phyloP scores from a whole-genome alignment of 441 rosid species.

The Corymbia citriodora region DNA sequence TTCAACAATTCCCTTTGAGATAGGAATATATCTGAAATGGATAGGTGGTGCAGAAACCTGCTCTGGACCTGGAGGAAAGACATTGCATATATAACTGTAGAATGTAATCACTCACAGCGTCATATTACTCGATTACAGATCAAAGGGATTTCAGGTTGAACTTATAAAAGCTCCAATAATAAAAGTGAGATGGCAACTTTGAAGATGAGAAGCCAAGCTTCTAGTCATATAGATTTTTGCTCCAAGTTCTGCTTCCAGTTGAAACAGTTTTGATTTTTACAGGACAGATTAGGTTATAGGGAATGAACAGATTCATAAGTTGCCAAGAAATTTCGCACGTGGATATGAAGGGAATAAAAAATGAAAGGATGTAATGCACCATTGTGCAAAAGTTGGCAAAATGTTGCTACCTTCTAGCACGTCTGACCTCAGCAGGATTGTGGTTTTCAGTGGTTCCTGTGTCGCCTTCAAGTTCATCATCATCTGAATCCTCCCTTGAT shows the following conservation, averaged over 20 bases:
- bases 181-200: background rate
- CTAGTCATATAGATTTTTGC: background rate
- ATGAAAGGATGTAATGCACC: slow-evolving; percentile 1
- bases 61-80: background rate
- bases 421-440: slow-evolving; percentile 67
- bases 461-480: slow-evolving; percentile 88
- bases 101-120: background rate
- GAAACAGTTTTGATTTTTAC: background rate
- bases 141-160: background rate
- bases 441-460: slow-evolving; percentile 60
- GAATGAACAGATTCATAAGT: background rate
- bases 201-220: background rate
- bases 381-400: background rate
- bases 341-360: slow-evolving; percentile 8
- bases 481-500: slow-evolving; percentile 89
- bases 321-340: background rate
- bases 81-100: background rate
- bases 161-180: background rate
- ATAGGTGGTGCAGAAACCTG: background rate
- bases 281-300: background rate
- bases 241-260: background rate
- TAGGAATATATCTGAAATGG: background rate
- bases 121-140: background rate
- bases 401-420: slow-evolving; percentile 62
- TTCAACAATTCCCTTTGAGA: background rate